Evolutionary conservation across 2,329 filamentous ascomycete species (phyloP), one percentile per base, ranked within the genome.

Genomic region (Phaeosphaeria sp.): DNA sequence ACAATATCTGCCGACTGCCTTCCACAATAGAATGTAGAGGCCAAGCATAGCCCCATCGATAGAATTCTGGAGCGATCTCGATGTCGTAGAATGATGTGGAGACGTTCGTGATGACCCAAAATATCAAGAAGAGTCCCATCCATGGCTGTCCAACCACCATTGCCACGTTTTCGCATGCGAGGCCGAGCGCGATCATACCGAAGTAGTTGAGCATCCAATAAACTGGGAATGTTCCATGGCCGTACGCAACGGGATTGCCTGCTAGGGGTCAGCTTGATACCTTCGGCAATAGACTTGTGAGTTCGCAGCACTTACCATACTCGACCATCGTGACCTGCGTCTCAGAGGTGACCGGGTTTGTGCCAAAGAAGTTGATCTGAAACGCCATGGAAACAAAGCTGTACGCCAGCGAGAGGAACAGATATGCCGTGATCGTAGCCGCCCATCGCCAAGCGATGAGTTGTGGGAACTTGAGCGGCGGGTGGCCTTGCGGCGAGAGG

Each of bases 41-140:
- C 84, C 86, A 87, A 0, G 83, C 87, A 67, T 87, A 87, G 0
- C 86, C 86, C 84, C 85, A 90, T 2, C 74, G 69, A 68, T 86
- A 90, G 66, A 90, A 89, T 0, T 72, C 76, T 0, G 85, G 83
- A 1, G 84, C 82, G 22, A 90, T 76, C 24, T 86, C 84, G 44
- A 89, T 77, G 3, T 84, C 76, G 69, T 89, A 86, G 64, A 90
- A 88, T 0, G 81, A 76, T 0, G 86, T 88, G 0, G 81, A 78
- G 0, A 89, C 86, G 65, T 90, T 90, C 6, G 85, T 83, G 55
- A 90, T 87, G 43, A 89, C 86, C 87, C 86, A 89, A 65, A 88
- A 89, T 55, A 89, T 88, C 1, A 90, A 74, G 82, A 87, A 90
- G 0, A 88, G 71, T 0, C 85, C 82, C 51, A 80, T 84, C 86